Base-by-base conservation (phyloP, 345 rosid species). In the rapeseed (Brassica napus) region DNA sequence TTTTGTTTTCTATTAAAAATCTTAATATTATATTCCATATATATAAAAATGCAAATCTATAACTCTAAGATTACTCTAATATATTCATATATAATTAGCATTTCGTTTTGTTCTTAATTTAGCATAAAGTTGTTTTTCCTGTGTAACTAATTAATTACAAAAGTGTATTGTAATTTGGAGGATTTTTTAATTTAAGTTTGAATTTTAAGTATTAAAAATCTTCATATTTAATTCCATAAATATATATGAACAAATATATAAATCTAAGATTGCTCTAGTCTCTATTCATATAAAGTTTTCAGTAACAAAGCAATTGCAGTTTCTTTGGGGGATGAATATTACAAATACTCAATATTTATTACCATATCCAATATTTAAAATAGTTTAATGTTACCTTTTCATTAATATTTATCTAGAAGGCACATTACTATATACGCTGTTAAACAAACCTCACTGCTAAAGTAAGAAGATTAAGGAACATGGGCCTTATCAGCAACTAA, bases 401-500 rank as follows among this genome's bases (percentile, higher is more conserved):
- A 12, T 44, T 44, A 44, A 44, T 44, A 11, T 35, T 32, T 6
- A 39, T 39, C 4, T 39, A 39, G 12, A 39, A 39, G 12, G n/a
- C 49, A 11, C 49, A 42, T 42, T 42, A 11, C 14, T 11, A 42
- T 11, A 44, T 12, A 8, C 21, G 5, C 28, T 8, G 30, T 58
- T 3, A 58, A 58, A 3, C 30, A 58, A 21, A 58, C 9, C 30
- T 58, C 30, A 58, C 23, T 3, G 30, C 7, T 32, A 47, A 47
- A 47, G 6, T 14, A 47, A 49, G 7, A 47, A 47, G 18, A 39
- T 0, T 0, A 44, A 44, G 54, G 15, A 49, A 49, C 68, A 63
- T 65, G 73, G 62, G 63, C 73, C 61, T 69, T 28, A 30, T 30
- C 8, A 69, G 72, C 42, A 69, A 4, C 37, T 23, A 69, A 10